A percentile compares a stretch with the other conserved stretches of the same genome.
Evolutionary conservation across 163 green algal genomes (phyloP).

Genomic region (Coccomyxa subellipsoidea): DNA sequence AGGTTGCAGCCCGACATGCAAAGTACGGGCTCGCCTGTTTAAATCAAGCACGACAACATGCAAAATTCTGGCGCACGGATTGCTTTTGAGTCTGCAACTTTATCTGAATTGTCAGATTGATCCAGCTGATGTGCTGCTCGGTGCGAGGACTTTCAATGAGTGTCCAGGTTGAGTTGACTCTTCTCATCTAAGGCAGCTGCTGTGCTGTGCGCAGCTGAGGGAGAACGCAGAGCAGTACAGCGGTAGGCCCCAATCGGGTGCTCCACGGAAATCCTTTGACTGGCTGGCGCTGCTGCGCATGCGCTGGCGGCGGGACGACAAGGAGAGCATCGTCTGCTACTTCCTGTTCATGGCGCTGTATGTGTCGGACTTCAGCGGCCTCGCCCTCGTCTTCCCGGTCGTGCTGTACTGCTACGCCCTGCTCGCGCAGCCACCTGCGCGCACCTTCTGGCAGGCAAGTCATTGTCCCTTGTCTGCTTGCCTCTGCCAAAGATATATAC

Average conservation of each 20-base stretch:
- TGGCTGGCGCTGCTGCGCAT: slow-evolving; percentile 7
- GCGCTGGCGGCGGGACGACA: slow-evolving; percentile 15
- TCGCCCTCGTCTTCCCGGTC: slow-evolving; percentile 45
- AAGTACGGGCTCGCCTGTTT: too few species aligned
- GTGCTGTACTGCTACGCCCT: slow-evolving; percentile 56
- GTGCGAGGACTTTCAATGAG: too few species aligned
- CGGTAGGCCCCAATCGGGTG: not conserved
- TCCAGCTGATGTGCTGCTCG: too few species aligned
- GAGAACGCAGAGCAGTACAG: slow-evolving; percentile 9
- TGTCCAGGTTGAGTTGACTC: too few species aligned
- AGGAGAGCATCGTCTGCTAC: slow-evolving; percentile 55
- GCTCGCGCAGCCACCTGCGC: slow-evolving; percentile 35
- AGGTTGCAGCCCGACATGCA: too few species aligned
- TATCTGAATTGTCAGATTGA: too few species aligned
- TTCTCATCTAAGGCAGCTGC: too few species aligned
- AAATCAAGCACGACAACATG: too few species aligned
- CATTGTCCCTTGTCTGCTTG: not conserved
- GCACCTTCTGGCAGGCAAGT: slow-evolving; percentile 52
- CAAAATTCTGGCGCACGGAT: too few species aligned
- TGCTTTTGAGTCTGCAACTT: too few species aligned
- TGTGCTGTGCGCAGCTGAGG: slow-evolving; percentile 3
- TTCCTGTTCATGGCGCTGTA: slow-evolving; percentile 50
- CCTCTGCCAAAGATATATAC: not conserved
- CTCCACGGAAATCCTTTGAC: not conserved
- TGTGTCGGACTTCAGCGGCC: slow-evolving; percentile 48